These are phyloP conservation scores for Pyricularia grisea DNA, from an alignment of 2,329 filamentous ascomycete species.

Conservation along the genomic window DNA sequence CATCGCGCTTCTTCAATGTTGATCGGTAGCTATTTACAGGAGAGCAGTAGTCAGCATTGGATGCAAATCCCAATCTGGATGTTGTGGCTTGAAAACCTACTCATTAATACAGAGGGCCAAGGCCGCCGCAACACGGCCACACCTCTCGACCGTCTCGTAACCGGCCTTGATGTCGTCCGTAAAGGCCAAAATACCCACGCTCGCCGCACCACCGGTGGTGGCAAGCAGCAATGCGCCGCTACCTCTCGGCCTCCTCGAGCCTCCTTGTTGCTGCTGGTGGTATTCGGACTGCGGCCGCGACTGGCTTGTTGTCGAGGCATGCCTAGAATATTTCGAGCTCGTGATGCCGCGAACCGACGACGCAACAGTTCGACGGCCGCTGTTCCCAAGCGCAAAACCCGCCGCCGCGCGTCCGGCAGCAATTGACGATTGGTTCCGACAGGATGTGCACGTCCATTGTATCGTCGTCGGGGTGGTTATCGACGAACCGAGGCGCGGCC, in stretches of 20 bases:
- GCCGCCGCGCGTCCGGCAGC: background rate
- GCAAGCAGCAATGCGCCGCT: slow-evolving; percentile 33
- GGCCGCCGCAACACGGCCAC: slow-evolving; percentile 66
- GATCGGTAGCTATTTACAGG: slow-evolving; percentile 62
- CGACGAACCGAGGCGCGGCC: background rate
- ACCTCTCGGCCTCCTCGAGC: slow-evolving; percentile 8
- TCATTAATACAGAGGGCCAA: slow-evolving; percentile 81
- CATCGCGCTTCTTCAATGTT: slow-evolving; percentile 63
- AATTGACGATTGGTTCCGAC: background rate
- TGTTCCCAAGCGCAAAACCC: background rate
- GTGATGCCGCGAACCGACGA: background rate
- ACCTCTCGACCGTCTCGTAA: slow-evolving; percentile 67
- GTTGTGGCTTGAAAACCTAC: slow-evolving; percentile 36
- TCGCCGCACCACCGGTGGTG: slow-evolving; percentile 39
- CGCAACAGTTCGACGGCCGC: background rate
- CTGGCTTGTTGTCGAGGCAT: background rate
- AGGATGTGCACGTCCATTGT: slow-evolving; percentile 2
- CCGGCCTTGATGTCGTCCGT: slow-evolving; percentile 65
- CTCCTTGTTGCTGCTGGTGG: slow-evolving; percentile 7
- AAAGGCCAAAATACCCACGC: slow-evolving; percentile 36
- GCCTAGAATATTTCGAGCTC: background rate
- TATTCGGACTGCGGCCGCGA: background rate
- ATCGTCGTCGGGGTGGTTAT: background rate
- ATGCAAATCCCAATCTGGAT: background rate
- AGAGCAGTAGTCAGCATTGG: background rate